Evolutionary conservation across 1,284 basidiomycete species (phyloP), one percentile per base, ranked within the genome.

Genomic region (Malassezia obtusa): DNA sequence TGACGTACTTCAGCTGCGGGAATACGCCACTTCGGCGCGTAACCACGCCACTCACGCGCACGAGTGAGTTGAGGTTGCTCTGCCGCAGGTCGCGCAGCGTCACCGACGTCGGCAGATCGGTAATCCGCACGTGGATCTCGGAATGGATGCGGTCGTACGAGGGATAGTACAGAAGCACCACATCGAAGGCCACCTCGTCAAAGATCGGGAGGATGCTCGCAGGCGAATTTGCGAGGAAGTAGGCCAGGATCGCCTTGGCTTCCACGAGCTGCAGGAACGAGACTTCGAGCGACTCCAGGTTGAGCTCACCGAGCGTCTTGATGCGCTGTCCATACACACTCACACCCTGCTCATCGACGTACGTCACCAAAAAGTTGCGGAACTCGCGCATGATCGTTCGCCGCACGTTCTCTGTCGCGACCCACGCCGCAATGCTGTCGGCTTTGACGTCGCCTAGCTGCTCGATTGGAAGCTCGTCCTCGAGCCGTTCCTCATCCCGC

Each of bases 1-100:
- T 96, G 77, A 99, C 91, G 72, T 96, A 95, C 77, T 99, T 98
- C 61, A 99, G 79, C 76, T 99, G 94, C 12, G 94, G 94, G 77
- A 98, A 96, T 10, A 99, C 91, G 21, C 94, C 92, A 10, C 84
- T 89, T 43, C 94, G 82, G 50, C 94, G 80, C 0, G 94, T 99
- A 41, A 99, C 92, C n/a, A 99, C 94, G 30, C 94, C 94, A 4
- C 84, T 83, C 11, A 98, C 87, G 40, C 92, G 86, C 31, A 99
- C 90, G 35, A 99, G 85, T 61, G 86, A 88, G 78, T 98, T 96
- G 49, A 98, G 80, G 71, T 98, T 85, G 43, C 81, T 81, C 51
- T 94, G 86, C 33, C 94, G 86, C 19, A 99, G 82, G 68, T 96
- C 92, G 46, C 94, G 87, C 26, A 99, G 80, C 8, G 91, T 88